Conservation (phyloP, 2,329 filamentous ascomycete genomes). For the Fusarium abutilonis region DNA sequence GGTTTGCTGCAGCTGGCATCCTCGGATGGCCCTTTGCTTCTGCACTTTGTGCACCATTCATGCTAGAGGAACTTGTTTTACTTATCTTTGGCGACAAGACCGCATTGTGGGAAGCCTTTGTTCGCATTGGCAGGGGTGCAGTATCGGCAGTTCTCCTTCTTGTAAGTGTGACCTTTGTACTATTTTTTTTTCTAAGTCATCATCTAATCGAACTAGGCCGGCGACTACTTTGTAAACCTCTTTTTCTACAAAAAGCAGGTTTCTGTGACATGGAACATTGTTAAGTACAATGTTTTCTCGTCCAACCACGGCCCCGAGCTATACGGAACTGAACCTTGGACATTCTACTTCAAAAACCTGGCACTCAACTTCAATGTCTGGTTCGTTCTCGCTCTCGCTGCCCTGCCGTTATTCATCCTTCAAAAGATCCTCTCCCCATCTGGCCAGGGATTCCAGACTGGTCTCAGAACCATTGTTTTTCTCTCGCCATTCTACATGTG, state of each 20-base stretch:
- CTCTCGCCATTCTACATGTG: constrained; percentile 91
- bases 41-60: constrained; percentile 81
- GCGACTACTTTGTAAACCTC: constrained; percentile 77
- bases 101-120: constrained; percentile 67
- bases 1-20: constrained; percentile 86
- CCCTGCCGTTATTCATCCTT: constrained; percentile 77
- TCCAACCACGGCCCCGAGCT: constrained; percentile 85
- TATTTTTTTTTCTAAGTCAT: too few relatives aligned
- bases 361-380: constrained; percentile 95
- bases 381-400: constrained; percentile 81
- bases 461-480: constrained; percentile 80
- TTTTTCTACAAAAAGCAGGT: constrained; percentile 86
- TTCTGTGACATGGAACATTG: constrained; percentile 88
- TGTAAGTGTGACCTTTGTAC: constrained; percentile 57
- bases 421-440: constrained; percentile 74
- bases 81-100: constrained; percentile 64
- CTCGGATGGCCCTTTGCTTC: constrained; percentile 95
- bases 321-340: constrained; percentile 96
- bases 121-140: constrained; percentile 73
- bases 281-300: constrained; percentile 94
- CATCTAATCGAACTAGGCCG: constrained; percentile 56
- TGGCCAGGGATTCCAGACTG: constrained; percentile 71
- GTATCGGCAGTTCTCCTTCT: constrained; percentile 74
- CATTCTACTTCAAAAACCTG: constrained; percentile 93
- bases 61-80: constrained; percentile 78